phyloP scores from a whole-genome alignment of 2,329 filamentous ascomycete genomes.

The Alternaria sp. region DNA sequence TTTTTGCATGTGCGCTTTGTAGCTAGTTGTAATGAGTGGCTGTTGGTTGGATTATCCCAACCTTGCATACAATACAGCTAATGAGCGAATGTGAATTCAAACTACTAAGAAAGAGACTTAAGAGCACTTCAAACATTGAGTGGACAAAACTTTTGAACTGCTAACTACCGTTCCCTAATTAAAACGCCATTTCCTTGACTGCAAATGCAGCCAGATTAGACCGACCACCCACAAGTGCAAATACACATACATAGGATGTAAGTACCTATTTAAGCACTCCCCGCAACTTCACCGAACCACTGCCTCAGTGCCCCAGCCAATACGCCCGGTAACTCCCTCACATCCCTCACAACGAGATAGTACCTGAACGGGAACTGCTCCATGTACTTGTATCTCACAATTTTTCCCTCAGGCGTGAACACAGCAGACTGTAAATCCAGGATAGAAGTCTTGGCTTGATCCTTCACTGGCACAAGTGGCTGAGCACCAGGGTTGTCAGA shows the following conservation, averaged over 20 bases:
- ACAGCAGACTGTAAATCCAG: constrained; percentile 86
- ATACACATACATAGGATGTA: background rate
- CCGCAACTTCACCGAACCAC: constrained; percentile 84
- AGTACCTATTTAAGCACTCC: constrained; percentile 30
- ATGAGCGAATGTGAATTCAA: background rate
- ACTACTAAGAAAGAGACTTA: background rate
- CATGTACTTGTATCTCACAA: constrained; percentile 88
- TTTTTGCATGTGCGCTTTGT: background rate
- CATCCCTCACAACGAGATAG: constrained; percentile 91
- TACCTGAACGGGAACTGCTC: constrained; percentile 97
- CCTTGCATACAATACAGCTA: background rate
- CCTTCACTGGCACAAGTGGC: constrained; percentile 30
- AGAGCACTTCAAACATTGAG: background rate
- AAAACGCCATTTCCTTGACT: background rate
- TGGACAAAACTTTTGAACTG: background rate
- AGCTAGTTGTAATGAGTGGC: background rate
- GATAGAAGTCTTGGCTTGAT: constrained; percentile 70
- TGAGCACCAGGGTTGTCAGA: constrained; percentile 13
- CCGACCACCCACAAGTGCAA: background rate
- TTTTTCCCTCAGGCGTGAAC: constrained; percentile 73
- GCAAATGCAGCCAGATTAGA: background rate
- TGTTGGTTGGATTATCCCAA: background rate
- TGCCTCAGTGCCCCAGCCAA: constrained; percentile 87
- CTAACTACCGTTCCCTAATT: background rate
- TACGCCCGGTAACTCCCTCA: constrained; percentile 88